Base-by-base conservation (phyloP, 1,284 basidiomycete genomes). In the Fomitopsis palustris region DNA sequence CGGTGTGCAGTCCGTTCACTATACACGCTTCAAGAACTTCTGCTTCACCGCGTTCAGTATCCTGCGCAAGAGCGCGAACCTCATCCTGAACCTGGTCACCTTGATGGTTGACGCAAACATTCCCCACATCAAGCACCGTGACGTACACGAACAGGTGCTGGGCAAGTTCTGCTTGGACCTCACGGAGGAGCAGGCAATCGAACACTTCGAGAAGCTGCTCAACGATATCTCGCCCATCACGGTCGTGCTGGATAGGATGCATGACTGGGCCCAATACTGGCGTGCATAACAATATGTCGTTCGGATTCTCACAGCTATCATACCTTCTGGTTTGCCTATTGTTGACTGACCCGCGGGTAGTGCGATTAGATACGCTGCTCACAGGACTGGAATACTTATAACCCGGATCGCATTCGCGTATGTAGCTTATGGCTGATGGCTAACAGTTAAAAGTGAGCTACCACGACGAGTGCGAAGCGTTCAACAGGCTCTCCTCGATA, bases 41-140 rank as follows among this genome's bases (percentile, higher is more conserved):
- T 97, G 95, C 74, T 95, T 96, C 73, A 98, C 96, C 3, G 96
- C 95, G 0, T 99, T 98, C 75, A 93, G 90, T 58, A 94, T 93
- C 67, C 82, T 99, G 56, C 85, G 97, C 62, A 98, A 98, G 81
- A 95, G 91, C 70, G 93, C 96, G n/a, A 99, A 98, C 76, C 84
- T 99, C 43, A 97, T 99, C 59, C 81, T 99, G 60, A 99, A 99
- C 75, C 78, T 99, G 60, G 92, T 99, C 17, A 90, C 95, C 1
- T 84, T 99, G 54, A 99, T 99, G 97, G 90, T 96, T 8, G 96
- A 98, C 67, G 96, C 95, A 0, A 96, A 97, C 67, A 97, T 99
- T 29, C 96, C 96, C 12, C 96, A 99, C 70, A 98, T 99, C 78
- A 93, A 95, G 70, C 87, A 92, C 65, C 87, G 89, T n/a, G 88